phyloP scores from a whole-genome alignment of 805 yeast genomes.

The Starmerella sp. region DNA sequence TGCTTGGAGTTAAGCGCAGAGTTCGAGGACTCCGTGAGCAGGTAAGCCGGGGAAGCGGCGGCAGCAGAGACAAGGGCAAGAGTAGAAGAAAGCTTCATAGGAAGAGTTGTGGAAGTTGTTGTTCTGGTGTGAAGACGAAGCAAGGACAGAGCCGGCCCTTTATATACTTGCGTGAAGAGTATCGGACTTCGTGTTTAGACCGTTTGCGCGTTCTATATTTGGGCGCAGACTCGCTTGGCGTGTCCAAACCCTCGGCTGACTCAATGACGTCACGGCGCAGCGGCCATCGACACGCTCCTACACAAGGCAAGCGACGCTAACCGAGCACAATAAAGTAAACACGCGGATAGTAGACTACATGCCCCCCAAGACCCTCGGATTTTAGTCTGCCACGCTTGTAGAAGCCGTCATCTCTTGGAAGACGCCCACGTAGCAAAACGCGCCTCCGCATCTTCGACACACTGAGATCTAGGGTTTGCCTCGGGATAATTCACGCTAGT shows the following conservation, averaged over 20 bases:
- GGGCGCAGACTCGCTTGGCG: neutral
- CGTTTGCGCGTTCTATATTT: neutral
- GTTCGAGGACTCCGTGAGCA: neutral
- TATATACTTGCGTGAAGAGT: neutral
- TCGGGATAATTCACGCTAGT: too few species aligned
- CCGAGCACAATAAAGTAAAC: too few species aligned
- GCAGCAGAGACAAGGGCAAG: neutral
- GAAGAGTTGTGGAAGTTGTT: neutral
- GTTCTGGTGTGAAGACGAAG: neutral
- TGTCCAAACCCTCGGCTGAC: neutral
- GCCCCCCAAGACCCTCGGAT: too few species aligned
- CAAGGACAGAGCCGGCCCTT: neutral
- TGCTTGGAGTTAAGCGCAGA: neutral
- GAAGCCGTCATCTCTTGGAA: too few species aligned
- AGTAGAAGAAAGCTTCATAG: neutral
- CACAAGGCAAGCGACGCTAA: too few species aligned
- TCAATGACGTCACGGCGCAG: neutral
- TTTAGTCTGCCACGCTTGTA: too few species aligned
- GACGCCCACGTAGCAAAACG: too few species aligned
- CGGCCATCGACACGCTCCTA: neutral
- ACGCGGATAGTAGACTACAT: too few species aligned
- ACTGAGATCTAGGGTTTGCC: too few species aligned
- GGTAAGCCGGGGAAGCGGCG: neutral
- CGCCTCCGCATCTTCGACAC: too few species aligned
- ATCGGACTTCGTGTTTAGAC: neutral